Evolutionary conservation across 83 land plant species (phyloP), one percentile per base, ranked within the genome.

Genomic region (Thuja plicata): DNA sequence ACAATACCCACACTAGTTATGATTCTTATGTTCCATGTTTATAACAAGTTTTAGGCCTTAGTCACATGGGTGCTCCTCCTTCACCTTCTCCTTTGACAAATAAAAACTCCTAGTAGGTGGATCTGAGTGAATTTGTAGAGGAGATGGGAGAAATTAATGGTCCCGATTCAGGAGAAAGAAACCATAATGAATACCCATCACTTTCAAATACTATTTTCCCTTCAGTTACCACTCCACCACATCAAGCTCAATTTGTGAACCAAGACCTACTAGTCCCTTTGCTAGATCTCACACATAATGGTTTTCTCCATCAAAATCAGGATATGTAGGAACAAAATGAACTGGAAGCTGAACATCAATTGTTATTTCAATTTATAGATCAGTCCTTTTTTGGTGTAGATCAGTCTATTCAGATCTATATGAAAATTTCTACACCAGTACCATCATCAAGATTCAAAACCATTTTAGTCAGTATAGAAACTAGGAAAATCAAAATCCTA

Each of bases 241-340:
- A 66, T 27, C 43, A 45, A 45, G 12, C 12, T 81, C 50, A 12
- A 21, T 81, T 43, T 45, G 24, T 41, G 48, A 81, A 81, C 40
- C 84, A 45, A 30, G 43, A 81, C 8, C 50, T 27, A 43, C 27
- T 81, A 24, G n/a, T 81, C n/a, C 84, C 84, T 40, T 43, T 43
- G 73, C 11, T 6, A 35, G 84, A 81, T 24, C 43, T 80, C 45
- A 80, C 41, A 45, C 48, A 43, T 43, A 81, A 24, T 10, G 16
- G 92, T 93, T 4, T 91, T 88, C 27, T 19, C 55, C 5, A 92
- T 88, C 57, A 90, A 92, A n/a, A 35, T 89, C 17, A 27, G 90
- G 16, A 54, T 83, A 70, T 93, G 90, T 41, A 62, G 83, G 24
- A 93, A 5, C 70, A 27, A 27, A 8, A 8, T 27, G 30, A 66